Percentiles rank a stretch among this genome's conserved stretches.
Evolutionary conservation across 1,284 basidiomycete species (phyloP).

Genomic region (Ganoderma sinense): DNA sequence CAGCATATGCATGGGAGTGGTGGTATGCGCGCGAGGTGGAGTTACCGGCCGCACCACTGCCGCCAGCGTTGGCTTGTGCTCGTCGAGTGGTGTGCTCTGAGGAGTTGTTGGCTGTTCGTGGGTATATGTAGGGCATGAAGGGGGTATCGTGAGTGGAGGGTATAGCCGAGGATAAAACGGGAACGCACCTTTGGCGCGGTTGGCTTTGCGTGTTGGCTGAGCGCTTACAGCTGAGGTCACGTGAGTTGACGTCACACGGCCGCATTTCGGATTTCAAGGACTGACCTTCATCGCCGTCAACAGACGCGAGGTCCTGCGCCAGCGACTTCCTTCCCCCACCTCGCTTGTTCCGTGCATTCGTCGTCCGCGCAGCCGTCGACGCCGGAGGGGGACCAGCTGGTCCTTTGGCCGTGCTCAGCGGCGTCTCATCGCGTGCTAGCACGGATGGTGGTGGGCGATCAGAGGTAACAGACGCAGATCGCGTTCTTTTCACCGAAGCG

Average conservation of each 20-base stretch:
- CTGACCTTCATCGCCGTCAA: slow-evolving; percentile 74
- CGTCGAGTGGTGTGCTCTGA: slow-evolving; percentile 32
- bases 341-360: slow-evolving; percentile 48
- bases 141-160: slow-evolving; percentile 46
- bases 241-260: slow-evolving; percentile 46
- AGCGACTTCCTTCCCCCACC: slow-evolving; percentile 56
- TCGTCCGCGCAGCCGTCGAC: slow-evolving; percentile 37
- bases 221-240: slow-evolving; percentile 44
- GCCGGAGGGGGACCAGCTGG: slow-evolving; percentile 39
- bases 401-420: slow-evolving; percentile 35
- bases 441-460: slow-evolving; percentile 54
- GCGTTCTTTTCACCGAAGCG: slow-evolving; percentile 67
- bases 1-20: slow-evolving; percentile 77
- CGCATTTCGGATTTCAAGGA: slow-evolving; percentile 26
- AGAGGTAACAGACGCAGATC: slow-evolving; percentile 74
- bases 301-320: slow-evolving; percentile 45
- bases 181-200: slow-evolving; percentile 54
- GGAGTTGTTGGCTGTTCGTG: slow-evolving; percentile 41
- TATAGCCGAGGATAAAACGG: slow-evolving; percentile 50
- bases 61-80: slow-evolving; percentile 33
- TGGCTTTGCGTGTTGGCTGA: slow-evolving; percentile 44
- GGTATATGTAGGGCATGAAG: slow-evolving; percentile 30
- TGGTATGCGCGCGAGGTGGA: slow-evolving; percentile 62
- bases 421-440: slow-evolving; percentile 55
- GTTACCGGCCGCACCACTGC: slow-evolving; percentile 35